A percentile compares a stretch with the other conserved stretches of the same genome.
These are phyloP conservation scores for Aspergillus tanneri DNA, from an alignment of 2,329 filamentous ascomycete genomes.

Conservation along the genomic window DNA sequence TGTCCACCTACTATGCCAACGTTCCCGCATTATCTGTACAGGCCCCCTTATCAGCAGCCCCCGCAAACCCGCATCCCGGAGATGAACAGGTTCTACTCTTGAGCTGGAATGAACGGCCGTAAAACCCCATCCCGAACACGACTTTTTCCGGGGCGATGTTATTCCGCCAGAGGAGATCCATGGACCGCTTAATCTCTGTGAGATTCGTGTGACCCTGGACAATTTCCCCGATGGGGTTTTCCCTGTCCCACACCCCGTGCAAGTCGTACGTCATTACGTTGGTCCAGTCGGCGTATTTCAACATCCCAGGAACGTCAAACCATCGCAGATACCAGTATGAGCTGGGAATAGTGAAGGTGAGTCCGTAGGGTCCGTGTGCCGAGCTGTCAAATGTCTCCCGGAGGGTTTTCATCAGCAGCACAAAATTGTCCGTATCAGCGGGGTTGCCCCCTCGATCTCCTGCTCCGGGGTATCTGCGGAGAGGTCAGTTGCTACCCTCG, in stretches of 20 bases:
- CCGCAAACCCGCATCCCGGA: constrained; percentile 47
- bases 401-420: constrained; percentile 13
- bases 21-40: constrained; percentile 34
- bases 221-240: constrained; percentile 15
- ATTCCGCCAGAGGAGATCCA: constrained; percentile 4
- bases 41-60: constrained; percentile 41
- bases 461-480: constrained; percentile 19
- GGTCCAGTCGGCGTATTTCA: constrained; percentile 15
- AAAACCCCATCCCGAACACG: constrained; percentile 4
- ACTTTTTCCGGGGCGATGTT: constrained; percentile 2
- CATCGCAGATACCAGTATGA: constrained; percentile 28
- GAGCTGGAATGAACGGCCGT: constrained; percentile 2
- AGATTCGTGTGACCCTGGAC: constrained; percentile 22
- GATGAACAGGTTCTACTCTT: constrained; percentile 40
- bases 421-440: constrained; percentile 19
- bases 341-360: constrained; percentile 20
- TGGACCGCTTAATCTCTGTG: constrained; percentile 3
- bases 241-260: constrained; percentile 21
- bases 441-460: constrained; percentile 16
- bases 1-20: constrained; percentile 21
- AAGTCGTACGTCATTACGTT: constrained; percentile 23
- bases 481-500: neutral
- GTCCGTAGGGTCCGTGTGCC: constrained; percentile 5
- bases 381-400: constrained; percentile 12
- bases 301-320: constrained; percentile 31